Percentiles rank a stretch among this genome's conserved stretches.
These are phyloP conservation scores for Mucor circinelloides DNA, from an alignment of 371 early-diverging fungal species.

Conservation along the genomic window DNA sequence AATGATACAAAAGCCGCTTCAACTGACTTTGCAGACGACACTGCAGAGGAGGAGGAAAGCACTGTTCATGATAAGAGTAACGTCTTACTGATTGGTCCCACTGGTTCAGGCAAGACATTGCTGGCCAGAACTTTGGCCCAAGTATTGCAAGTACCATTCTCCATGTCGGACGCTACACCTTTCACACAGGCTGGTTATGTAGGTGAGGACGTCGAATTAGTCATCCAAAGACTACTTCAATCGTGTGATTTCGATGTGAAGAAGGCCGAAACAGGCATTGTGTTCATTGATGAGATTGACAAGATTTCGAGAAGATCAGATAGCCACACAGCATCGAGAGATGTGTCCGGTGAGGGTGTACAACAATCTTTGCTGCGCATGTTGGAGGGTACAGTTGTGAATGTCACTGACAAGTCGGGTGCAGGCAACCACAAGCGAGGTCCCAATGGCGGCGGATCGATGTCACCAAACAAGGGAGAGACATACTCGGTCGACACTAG, in stretches of 20 bases:
- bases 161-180: constrained; percentile 92
- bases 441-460: constrained; percentile 23
- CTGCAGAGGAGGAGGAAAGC: constrained; percentile 16
- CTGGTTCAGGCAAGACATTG: constrained; percentile 84
- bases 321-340: constrained; percentile 76
- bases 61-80: constrained; percentile 88
- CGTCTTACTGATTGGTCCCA: constrained; percentile 84
- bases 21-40: constrained; percentile 4
- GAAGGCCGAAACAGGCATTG: constrained; percentile 87
- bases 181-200: constrained; percentile 95
- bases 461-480: constrained; percentile 68
- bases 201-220: constrained; percentile 91
- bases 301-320: constrained; percentile 84
- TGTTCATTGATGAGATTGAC: constrained; percentile 94
- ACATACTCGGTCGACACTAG: constrained; percentile 86
- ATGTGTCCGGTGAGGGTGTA: constrained; percentile 94
- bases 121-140: constrained; percentile 85
- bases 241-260: constrained; percentile 86
- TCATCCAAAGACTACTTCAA: constrained; percentile 85
- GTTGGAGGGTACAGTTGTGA: constrained; percentile 89
- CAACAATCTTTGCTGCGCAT: constrained; percentile 87
- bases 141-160: constrained; percentile 87
- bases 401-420: constrained; percentile 82
- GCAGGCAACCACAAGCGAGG: constrained; percentile 35
- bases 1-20: neutral